phyloP scores from a whole-genome alignment of 2,329 filamentous ascomycete species.

The Scortechinia acanthostroma region DNA sequence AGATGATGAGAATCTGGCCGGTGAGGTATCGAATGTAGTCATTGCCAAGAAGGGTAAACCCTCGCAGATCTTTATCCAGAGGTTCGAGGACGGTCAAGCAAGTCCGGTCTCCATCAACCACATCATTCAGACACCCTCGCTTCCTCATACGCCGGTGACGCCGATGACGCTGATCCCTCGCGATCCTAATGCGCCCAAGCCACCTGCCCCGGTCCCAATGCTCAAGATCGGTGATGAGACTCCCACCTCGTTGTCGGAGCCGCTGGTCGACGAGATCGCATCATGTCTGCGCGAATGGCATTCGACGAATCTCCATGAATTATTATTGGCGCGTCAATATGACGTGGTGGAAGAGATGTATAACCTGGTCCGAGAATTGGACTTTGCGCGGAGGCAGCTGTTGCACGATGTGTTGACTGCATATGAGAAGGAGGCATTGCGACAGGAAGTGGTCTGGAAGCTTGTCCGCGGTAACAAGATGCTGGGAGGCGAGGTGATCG shows the following conservation, averaged over 20 bases:
- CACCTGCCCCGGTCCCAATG: constrained; percentile 89
- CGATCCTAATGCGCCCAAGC: constrained; percentile 66
- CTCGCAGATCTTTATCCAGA: constrained; percentile 10
- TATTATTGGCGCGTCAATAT: constrained; percentile 79
- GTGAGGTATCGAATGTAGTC: neutral
- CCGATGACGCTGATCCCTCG: constrained; percentile 42
- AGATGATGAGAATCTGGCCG: neutral
- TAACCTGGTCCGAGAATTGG: constrained; percentile 72
- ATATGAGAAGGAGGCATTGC: constrained; percentile 72
- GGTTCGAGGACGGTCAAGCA: constrained; percentile 7
- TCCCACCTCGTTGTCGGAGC: constrained; percentile 79
- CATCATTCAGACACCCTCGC: constrained; percentile 3
- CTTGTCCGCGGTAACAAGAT: constrained; percentile 90
- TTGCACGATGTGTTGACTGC: constrained; percentile 88
- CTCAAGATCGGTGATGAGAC: constrained; percentile 96
- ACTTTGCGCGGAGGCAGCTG: constrained; percentile 79
- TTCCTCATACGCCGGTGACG: constrained; percentile 1
- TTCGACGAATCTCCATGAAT: constrained; percentile 88
- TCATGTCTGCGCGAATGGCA: constrained; percentile 97
- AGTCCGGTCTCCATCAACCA: constrained; percentile 6
- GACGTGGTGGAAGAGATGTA: constrained; percentile 74
- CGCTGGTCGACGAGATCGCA: constrained; percentile 92
- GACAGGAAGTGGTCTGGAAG: constrained; percentile 92
- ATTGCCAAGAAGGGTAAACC: constrained; percentile 2
- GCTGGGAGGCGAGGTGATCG: constrained; percentile 87